These are phyloP conservation scores for Periglandula ipomoeae DNA, from an alignment of 2,329 filamentous ascomycete species.

Conservation along the genomic window DNA sequence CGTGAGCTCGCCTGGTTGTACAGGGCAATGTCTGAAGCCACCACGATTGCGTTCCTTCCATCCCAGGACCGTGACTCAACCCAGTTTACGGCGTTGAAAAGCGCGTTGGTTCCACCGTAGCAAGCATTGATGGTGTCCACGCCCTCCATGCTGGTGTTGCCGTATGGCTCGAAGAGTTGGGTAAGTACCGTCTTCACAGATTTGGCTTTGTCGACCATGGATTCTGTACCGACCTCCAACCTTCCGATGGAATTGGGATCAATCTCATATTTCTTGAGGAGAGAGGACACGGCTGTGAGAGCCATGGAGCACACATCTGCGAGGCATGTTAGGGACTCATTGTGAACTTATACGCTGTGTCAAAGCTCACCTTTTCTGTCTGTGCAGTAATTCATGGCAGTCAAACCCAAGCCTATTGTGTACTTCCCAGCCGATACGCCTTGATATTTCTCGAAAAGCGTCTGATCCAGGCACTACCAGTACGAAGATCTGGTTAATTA, in stretches of 20 bases:
- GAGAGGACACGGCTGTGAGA: constrained; percentile 67
- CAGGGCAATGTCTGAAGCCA: constrained; percentile 75
- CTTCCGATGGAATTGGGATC: constrained; percentile 70
- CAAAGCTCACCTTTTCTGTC: constrained; percentile 65
- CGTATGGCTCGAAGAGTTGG: constrained; percentile 76
- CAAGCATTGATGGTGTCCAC: constrained; percentile 78
- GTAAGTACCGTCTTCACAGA: constrained; percentile 83
- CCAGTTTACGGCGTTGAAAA: constrained; percentile 81
- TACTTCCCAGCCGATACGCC: constrained; percentile 76
- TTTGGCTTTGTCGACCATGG: constrained; percentile 81
- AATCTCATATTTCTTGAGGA: constrained; percentile 76
- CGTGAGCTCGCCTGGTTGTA: constrained; percentile 78
- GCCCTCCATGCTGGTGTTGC: constrained; percentile 78
- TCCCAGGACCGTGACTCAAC: constrained; percentile 82
- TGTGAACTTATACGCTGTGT: no score
- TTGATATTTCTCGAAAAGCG: constrained; percentile 78
- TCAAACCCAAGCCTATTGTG: constrained; percentile 84
- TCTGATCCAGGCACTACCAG: constrained; percentile 72
- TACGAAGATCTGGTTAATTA: no score
- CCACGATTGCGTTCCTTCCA: constrained; percentile 69
- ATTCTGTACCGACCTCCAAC: constrained; percentile 80
- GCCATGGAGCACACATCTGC: constrained; percentile 81
- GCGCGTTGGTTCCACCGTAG: constrained; percentile 77
- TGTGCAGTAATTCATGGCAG: constrained; percentile 87
- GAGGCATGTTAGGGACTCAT: constrained; percentile 8